phyloP scores from a whole-genome alignment of 2,329 filamentous ascomycete species.

The Rosellinia necatrix region DNA sequence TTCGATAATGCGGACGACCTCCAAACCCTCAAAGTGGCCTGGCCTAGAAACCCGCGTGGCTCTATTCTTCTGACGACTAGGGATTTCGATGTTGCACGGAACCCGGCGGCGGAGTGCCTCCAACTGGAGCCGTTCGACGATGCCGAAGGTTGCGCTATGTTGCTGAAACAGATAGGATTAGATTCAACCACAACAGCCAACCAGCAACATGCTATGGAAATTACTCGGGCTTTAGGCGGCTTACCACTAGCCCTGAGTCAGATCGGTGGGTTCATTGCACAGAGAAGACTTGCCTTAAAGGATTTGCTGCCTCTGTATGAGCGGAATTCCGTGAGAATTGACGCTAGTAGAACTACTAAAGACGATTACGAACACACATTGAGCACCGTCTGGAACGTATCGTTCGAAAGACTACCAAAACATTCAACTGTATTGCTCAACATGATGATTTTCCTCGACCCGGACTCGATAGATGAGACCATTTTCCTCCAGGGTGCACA shows the following conservation, averaged over 20 bases:
- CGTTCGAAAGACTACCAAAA: slow-evolving; percentile 32
- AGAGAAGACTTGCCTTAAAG: slow-evolving; percentile 31
- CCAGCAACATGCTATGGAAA: slow-evolving; percentile 22
- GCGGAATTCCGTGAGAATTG: slow-evolving; percentile 36
- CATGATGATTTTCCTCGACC: slow-evolving; percentile 38
- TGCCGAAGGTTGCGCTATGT: slow-evolving; percentile 28
- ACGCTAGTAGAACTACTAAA: slow-evolving; percentile 28
- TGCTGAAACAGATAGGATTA: slow-evolving; percentile 34
- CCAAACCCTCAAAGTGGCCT: slow-evolving; percentile 30
- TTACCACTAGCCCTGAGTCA: slow-evolving; percentile 39
- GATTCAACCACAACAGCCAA: slow-evolving; percentile 27
- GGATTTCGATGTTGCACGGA: slow-evolving; percentile 17
- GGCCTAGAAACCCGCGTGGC: slow-evolving; percentile 30
- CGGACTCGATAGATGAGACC: slow-evolving; percentile 35
- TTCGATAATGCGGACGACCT: slow-evolving; percentile 41
- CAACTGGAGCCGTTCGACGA: slow-evolving; percentile 18
- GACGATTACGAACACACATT: slow-evolving; percentile 39
- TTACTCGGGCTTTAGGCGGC: slow-evolving; percentile 34
- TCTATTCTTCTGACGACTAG: slow-evolving; percentile 26
- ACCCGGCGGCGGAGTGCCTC: slow-evolving; percentile 3
- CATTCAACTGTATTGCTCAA: slow-evolving; percentile 32
- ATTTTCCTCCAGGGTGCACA: slow-evolving; percentile 31
- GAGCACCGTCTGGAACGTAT: slow-evolving; percentile 38
- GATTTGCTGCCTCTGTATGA: slow-evolving; percentile 39
- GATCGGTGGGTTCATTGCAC: slow-evolving; percentile 38